Conservation (phyloP, 176 grass and related monocot species). For the Oryza officinalis region DNA sequence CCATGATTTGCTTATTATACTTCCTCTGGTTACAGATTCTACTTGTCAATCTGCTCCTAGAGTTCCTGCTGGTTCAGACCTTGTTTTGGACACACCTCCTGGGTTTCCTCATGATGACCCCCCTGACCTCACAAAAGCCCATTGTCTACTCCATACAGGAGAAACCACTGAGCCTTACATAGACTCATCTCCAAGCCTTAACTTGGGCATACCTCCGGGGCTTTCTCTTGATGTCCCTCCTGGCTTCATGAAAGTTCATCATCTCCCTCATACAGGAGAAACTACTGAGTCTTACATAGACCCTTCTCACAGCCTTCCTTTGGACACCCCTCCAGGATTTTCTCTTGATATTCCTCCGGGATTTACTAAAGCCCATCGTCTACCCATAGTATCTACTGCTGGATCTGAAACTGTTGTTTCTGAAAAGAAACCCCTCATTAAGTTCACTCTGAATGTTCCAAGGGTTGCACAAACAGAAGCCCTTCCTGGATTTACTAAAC, state of each 20-base stretch:
- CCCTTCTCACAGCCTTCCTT: not conserved
- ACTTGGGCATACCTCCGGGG: slow-evolving; percentile 35
- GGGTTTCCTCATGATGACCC: not conserved
- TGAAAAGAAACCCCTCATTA: slow-evolving; percentile 37
- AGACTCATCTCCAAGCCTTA: not conserved
- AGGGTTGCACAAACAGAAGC: slow-evolving; percentile 15
- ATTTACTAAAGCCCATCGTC: slow-evolving; percentile 37
- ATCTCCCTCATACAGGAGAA: not conserved
- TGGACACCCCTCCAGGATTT: slow-evolving; percentile 29
- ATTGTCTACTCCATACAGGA: not conserved
- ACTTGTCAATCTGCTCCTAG: slow-evolving; percentile 20
- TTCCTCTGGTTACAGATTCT: slow-evolving; percentile 32
- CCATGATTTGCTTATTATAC: not conserved
- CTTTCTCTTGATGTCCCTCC: slow-evolving; percentile 34
- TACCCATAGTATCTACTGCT: slow-evolving; percentile 7
- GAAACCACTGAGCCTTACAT: not conserved
- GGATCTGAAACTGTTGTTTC: slow-evolving; percentile 32
- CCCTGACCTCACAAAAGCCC: slow-evolving; percentile 40
- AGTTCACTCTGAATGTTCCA: slow-evolving; percentile 44
- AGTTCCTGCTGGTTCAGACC: slow-evolving; percentile 19
- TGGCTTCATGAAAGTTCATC: slow-evolving; percentile 32
- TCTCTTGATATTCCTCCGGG: slow-evolving; percentile 34
- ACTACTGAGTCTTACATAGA: not conserved
- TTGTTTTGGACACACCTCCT: slow-evolving; percentile 27
- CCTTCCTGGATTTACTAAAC: slow-evolving; percentile 36